Evolutionary conservation across 805 yeast species (phyloP), one percentile per base, ranked within the genome.

Genomic region (Monosporozyma yasuniensis): DNA sequence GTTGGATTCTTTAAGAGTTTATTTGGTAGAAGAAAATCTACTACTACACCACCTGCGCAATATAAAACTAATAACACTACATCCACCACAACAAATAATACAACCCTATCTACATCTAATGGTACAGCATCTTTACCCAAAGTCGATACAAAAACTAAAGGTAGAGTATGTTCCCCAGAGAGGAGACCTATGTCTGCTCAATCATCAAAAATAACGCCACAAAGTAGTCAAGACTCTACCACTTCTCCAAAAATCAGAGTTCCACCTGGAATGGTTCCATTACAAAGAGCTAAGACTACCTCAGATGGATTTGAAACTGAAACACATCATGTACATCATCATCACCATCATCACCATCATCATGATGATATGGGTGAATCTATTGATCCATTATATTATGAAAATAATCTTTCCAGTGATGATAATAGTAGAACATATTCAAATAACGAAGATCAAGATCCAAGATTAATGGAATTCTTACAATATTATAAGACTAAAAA

Each of bases 381-480:
- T 9, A 8, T 21, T 11, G 42, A 39, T 21, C 27, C 25, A 14
- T 21, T 39, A 21, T 19, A 9, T 11, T 5, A 19, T 21, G 23
- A 10, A 11, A 25, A 57, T 57, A 50, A 42, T 61, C 22, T 55
- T 53, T 45, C 56, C 61, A 19, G 30, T 11, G 42, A 44, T n/a
- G 18, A 18, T n/a, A 19, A 43, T 11, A 43, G 16, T 19, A 27
- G 6, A 44, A 19, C 27, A 3, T 25, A 25, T 25, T 25, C 27
- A 25, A 25, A 25, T 25, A 19, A 23, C 14, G 44, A 23, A 25
- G 21, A n/a, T 42, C 28, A 23, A 42, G 44, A 78, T 54, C 74
- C 76, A 1, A 70, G 74, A 53, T 57, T 79, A 25, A 70, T 73
- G 37, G 73, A 72, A 47, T 79, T 78, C 56, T 56, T 78, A 35